A percentile compares a stretch with the other conserved stretches of the same genome.
Evolutionary conservation across 1,139 yeast genomes (phyloP).

Genomic region (Protomyces inundatus): DNA sequence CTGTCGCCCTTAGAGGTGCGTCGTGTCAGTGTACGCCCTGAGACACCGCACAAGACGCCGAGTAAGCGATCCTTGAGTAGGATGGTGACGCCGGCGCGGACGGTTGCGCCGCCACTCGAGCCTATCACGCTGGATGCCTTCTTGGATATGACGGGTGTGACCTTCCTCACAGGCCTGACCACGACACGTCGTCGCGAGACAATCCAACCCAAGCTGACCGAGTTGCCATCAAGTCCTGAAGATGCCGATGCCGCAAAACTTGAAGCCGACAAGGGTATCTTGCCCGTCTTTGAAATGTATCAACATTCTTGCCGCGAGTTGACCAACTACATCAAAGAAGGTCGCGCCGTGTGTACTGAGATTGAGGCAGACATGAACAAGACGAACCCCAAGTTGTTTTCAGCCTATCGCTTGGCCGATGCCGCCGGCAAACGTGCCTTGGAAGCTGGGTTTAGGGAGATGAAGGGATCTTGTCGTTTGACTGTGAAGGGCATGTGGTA

Average conservation of each 20-base stretch:
- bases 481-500: constrained; percentile 55
- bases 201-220: constrained; percentile 33
- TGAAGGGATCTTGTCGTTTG: constrained; percentile 50
- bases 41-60: constrained; percentile 16
- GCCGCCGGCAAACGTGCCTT: constrained; percentile 43
- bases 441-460: constrained; percentile 47
- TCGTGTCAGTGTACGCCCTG: neutral
- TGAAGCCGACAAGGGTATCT: constrained; percentile 34
- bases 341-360: constrained; percentile 45
- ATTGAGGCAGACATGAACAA: constrained; percentile 45
- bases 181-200: constrained; percentile 36
- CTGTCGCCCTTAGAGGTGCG: neutral
- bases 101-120: constrained; percentile 12
- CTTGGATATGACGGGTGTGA: constrained; percentile 36
- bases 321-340: constrained; percentile 49
- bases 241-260: constrained; percentile 35
- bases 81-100: constrained; percentile 10
- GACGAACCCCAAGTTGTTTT: constrained; percentile 50
- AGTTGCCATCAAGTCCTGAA: constrained; percentile 24
- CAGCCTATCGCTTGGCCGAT: constrained; percentile 45
- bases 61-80: neutral
- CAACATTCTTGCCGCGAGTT: constrained; percentile 48
- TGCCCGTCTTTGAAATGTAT: constrained; percentile 38
- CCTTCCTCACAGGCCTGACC: constrained; percentile 39
- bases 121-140: constrained; percentile 36